Percentiles rank a stretch among this genome's conserved stretches.
Evolutionary conservation across 2,329 filamentous ascomycete species (phyloP).

Genomic region (Colletotrichum higginsianum): DNA sequence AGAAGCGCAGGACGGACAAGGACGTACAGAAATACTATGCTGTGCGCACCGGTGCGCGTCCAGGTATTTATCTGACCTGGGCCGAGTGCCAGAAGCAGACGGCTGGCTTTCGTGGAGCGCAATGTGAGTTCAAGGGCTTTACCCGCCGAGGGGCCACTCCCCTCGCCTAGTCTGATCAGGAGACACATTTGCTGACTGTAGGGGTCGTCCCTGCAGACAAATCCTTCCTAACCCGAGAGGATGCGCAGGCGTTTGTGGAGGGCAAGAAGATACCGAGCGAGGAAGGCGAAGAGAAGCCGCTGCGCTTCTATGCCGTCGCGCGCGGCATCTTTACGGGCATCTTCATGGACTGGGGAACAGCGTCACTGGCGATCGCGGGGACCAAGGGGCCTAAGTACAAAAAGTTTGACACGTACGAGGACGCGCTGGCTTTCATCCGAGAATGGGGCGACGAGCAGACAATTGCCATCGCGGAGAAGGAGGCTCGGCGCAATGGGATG

Average conservation of each 20-base stretch:
- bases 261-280: conserved; percentile 66
- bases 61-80: conserved; percentile 67
- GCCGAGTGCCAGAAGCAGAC: conserved; percentile 74
- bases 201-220: conserved; percentile 71
- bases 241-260: conserved; percentile 84
- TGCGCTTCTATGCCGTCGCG: conserved; percentile 73
- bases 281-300: conserved; percentile 55
- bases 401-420: conserved; percentile 76
- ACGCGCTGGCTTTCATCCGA: conserved; percentile 84
- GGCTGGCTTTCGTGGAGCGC: conserved; percentile 73
- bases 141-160: not conserved
- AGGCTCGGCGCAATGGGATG: conserved; percentile 11
- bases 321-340: conserved; percentile 72
- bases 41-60: conserved; percentile 69
- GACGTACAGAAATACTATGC: conserved; percentile 73
- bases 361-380: conserved; percentile 80
- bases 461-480: conserved; percentile 48
- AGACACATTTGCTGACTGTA: conserved; percentile 6
- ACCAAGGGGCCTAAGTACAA: conserved; percentile 80
- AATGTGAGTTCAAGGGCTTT: conserved; percentile 68
- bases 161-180: not conserved
- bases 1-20: conserved; percentile 65
- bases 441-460: conserved; percentile 61
- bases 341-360: conserved; percentile 77
- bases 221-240: conserved; percentile 79